These are phyloP conservation scores for Penicillium vulpinum DNA, from an alignment of 2,329 filamentous ascomycete species.

Conservation along the genomic window DNA sequence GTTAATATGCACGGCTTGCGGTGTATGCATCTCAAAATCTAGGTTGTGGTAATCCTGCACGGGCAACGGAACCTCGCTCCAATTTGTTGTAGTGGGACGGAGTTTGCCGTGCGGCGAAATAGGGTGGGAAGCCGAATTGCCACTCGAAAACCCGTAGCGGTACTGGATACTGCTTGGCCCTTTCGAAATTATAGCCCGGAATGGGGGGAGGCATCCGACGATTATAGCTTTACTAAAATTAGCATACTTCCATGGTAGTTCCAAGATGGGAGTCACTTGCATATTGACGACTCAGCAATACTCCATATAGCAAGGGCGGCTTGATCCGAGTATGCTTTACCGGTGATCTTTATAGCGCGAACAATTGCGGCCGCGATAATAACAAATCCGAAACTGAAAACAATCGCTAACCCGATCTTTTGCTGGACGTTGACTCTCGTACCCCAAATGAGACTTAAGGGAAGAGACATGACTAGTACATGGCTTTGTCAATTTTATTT, in stretches of 20 bases:
- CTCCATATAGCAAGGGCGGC: constrained; percentile 21
- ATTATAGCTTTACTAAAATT: constrained; percentile 14
- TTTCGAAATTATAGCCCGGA: constrained; percentile 17
- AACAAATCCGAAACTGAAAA: constrained; percentile 31
- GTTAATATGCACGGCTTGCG: neutral
- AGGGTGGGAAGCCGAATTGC: neutral
- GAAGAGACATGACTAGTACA: constrained; percentile 31
- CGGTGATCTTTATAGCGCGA: constrained; percentile 27
- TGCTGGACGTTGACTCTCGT: constrained; percentile 28
- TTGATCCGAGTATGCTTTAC: constrained; percentile 20
- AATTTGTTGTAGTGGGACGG: neutral
- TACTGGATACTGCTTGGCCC: neutral
- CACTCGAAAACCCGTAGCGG: neutral
- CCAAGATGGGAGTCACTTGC: neutral
- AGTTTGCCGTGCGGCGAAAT: neutral
- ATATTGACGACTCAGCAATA: constrained; percentile 20
- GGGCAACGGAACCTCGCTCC: neutral
- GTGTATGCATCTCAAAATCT: neutral
- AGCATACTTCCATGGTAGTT: neutral
- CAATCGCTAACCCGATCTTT: constrained; percentile 27
- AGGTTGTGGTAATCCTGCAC: neutral
- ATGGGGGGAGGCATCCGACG: constrained; percentile 20
- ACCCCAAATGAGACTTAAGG: constrained; percentile 29
- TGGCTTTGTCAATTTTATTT: neutral
- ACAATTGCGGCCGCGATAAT: constrained; percentile 28